These are phyloP conservation scores for Planoprotostelium fungivorum DNA, from an alignment of 78 protist genomes.

Conservation along the genomic window DNA sequence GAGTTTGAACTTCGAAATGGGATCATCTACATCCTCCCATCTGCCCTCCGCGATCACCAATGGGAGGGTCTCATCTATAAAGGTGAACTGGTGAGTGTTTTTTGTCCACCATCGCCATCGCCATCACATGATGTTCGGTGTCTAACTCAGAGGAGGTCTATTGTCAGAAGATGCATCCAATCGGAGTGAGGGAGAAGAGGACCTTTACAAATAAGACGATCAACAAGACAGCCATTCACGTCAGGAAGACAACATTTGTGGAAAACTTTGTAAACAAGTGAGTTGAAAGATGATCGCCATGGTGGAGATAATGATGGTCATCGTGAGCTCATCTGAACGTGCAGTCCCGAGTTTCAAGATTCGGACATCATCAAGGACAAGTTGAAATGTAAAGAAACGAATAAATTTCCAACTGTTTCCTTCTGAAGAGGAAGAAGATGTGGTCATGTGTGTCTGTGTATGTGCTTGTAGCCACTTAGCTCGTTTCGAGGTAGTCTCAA, in stretches of 20 bases:
- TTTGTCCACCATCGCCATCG: neutral
- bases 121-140: neutral
- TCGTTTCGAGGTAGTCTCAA: no score
- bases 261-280: neutral
- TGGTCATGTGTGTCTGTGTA: no score
- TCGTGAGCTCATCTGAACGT: no score
- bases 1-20: neutral
- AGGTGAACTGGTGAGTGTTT: neutral
- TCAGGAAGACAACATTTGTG: neutral
- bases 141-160: neutral
- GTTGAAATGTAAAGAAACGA: neutral
- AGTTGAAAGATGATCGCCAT: neutral
- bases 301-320: neutral
- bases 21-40: neutral
- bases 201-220: neutral
- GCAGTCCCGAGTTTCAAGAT: neutral
- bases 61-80: neutral
- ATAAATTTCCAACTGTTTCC: no score
- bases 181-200: neutral
- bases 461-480: no score
- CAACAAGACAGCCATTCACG: neutral
- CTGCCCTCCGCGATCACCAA: neutral
- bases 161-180: neutral
- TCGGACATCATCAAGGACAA: neutral
- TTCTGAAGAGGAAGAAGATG: no score